Conservation (phyloP, 108 stramenopile genomes). For the Discostella stelligeroides region DNA sequence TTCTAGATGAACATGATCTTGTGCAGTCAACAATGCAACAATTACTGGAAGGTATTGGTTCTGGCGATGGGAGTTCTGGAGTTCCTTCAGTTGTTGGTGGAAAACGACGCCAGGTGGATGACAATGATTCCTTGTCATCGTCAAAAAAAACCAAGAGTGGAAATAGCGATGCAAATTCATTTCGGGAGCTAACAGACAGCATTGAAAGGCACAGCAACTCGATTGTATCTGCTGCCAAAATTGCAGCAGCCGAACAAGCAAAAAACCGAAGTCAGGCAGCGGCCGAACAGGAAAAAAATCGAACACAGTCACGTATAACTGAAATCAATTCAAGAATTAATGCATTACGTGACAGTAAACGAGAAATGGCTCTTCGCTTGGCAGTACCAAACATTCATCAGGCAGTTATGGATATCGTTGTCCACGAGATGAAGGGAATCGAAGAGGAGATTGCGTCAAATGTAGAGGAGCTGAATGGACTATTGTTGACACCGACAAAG, state of each 20-base stretch:
- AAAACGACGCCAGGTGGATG: slow-evolving; percentile 2
- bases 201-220: neutral
- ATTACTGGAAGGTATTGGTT: neutral
- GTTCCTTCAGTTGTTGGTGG: neutral
- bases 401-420: neutral
- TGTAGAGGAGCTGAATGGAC: too few relatives aligned
- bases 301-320: neutral
- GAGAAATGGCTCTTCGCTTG: neutral
- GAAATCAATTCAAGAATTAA: neutral
- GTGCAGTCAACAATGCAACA: neutral
- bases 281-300: neutral
- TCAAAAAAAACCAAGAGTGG: neutral
- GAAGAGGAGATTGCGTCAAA: neutral
- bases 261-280: too few relatives aligned
- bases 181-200: neutral
- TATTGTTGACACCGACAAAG: neutral
- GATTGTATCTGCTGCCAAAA: neutral
- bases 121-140: neutral
- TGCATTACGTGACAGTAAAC: neutral
- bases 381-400: neutral
- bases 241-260: too few relatives aligned
- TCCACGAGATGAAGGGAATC: neutral
- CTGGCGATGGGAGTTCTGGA: slow-evolving; percentile 1
- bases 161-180: too few relatives aligned
- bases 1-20: neutral